Evolutionary conservation across 331 rosid species (phyloP).

Genomic region (Erythrophleum ivorense): DNA sequence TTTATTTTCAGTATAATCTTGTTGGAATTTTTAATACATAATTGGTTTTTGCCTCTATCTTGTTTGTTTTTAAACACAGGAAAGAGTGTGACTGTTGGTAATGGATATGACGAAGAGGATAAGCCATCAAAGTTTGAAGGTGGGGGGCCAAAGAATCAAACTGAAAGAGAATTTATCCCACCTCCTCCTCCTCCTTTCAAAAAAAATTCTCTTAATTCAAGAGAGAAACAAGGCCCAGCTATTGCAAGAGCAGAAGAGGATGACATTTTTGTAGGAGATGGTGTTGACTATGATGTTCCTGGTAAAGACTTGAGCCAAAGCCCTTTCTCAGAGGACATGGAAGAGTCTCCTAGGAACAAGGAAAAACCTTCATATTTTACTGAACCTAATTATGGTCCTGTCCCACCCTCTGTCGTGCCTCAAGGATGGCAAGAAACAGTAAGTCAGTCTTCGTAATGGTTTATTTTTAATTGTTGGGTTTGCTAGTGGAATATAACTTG

Average conservation of each 20-base stretch:
- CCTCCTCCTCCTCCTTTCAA: constrained; percentile 89
- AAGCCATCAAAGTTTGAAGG: constrained; percentile 62
- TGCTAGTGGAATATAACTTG: constrained; percentile 18
- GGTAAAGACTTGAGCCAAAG: constrained; percentile 84
- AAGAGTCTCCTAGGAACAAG: constrained; percentile 93
- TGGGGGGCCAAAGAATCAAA: constrained; percentile 55
- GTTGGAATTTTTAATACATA: background rate
- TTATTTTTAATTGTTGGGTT: constrained; percentile 24
- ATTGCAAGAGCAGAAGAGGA: constrained; percentile 82
- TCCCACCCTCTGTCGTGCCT: constrained; percentile 69
- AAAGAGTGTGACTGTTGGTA: constrained; percentile 59
- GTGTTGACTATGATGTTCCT: constrained; percentile 79
- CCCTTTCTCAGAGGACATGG: constrained; percentile 97
- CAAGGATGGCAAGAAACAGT: constrained; percentile 93
- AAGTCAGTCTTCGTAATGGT: constrained; percentile 50
- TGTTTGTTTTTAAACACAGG: constrained; percentile 51
- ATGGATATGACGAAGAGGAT: constrained; percentile 72
- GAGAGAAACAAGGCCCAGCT: constrained; percentile 75
- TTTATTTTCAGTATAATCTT: background rate
- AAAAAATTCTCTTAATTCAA: constrained; percentile 61
- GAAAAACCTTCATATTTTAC: constrained; percentile 70
- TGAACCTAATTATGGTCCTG: constrained; percentile 91
- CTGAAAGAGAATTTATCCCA: constrained; percentile 63
- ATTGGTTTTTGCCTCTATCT: background rate
- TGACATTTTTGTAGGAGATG: constrained; percentile 93